Evolutionary conservation across 352 stramenopile genomes (phyloP), one percentile per base, ranked within the genome.

Genomic region (Saprolegnia parasitica): DNA sequence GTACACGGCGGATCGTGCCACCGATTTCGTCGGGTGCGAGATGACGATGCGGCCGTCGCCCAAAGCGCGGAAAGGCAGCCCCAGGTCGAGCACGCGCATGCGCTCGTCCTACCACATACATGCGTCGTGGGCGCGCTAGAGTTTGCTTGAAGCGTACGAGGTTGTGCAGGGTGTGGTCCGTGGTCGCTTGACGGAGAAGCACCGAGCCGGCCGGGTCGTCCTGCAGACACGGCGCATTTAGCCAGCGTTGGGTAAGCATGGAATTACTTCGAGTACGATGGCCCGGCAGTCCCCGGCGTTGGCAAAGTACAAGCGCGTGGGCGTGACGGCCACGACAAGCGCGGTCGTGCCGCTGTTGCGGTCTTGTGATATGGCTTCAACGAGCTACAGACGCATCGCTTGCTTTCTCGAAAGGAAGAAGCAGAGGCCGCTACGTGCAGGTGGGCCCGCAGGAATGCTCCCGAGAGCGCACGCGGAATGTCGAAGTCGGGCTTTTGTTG

Each of bases 261-360:
- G 1, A 49, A 2, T 2, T 60, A 60, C 52, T 40, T 60, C 52
- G 20, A 60, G 11, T 16, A n/a, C 52, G 20, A 60, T 60, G 35
- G 52, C 52, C 35, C 52, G 52, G 35, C 52, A 60, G n/a, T 60
- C 52, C 1, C 52, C 52, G 24, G 52, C 52, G 35, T 60, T 60
- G 24, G 52, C 52, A 16, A 60, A 42, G 52, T 60, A 60, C 3
- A 60, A 21, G 35, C 52, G 16, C 35, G 52, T 21, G 11, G 52
- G 52, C 3, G 52, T 60, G 13, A 60, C 4, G 13, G 20, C 24
- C 1, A 9, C 52, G 13, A 60, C 52, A 9, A 60, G 52, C 20
- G 52, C 52, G 11, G 52, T 60, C 11, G 52, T 60, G 13, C 52
- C 52, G 52, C 52, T 60, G 35, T 60, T 60, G 24, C 52, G 52